phyloP scores from a whole-genome alignment of 305 asterid genomes.

The Fraxinus sp. region DNA sequence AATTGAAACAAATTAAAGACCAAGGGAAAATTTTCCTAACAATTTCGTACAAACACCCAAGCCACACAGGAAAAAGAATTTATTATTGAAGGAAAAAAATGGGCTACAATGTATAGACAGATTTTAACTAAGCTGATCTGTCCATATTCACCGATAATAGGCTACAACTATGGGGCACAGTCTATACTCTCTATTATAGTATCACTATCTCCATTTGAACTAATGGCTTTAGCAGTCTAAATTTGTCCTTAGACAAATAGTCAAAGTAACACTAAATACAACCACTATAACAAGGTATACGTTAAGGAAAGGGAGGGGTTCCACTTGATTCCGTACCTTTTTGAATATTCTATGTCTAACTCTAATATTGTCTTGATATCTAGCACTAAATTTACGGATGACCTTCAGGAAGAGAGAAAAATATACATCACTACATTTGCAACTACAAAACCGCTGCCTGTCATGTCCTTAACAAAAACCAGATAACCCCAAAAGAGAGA shows the following conservation, averaged over 20 bases:
- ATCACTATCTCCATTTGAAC: not conserved
- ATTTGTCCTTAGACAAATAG: not conserved
- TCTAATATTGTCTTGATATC: not conserved
- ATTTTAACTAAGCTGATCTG: constrained; percentile 7
- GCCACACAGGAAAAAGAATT: not conserved
- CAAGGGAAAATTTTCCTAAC: not conserved
- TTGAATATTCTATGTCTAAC: not conserved
- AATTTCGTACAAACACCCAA: not conserved
- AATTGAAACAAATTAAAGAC: not conserved
- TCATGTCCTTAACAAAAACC: not conserved
- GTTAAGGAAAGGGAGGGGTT: not conserved
- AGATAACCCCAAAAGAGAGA: not conserved
- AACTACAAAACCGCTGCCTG: not conserved
- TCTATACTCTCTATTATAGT: not conserved
- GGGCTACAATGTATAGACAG: not conserved
- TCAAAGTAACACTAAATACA: not conserved
- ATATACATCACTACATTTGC: not conserved
- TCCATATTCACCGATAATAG: constrained; percentile 4
- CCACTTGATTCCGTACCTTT: not conserved
- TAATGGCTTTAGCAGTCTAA: not conserved
- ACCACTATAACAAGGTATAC: not conserved
- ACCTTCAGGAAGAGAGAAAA: not conserved
- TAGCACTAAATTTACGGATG: not conserved
- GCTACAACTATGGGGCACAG: constrained; percentile 2
- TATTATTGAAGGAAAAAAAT: not conserved